Percentiles rank a stretch among this genome's conserved stretches.
Evolutionary conservation across 1,139 yeast species (phyloP).

Genomic region (Suhomyces bribrorum): DNA sequence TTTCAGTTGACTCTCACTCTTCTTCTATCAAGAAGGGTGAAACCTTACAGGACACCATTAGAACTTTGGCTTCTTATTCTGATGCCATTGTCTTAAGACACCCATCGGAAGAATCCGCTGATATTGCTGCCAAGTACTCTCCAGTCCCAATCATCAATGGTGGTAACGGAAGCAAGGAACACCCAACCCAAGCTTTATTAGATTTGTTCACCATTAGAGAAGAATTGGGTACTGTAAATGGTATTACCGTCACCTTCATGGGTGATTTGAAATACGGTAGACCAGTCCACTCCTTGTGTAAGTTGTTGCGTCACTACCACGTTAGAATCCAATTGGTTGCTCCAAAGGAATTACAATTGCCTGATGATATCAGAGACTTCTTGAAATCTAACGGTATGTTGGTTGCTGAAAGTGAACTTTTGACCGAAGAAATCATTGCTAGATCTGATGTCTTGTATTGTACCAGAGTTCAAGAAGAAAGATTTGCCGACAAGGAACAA

Average conservation of each 20-base stretch:
- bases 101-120: conserved; percentile 89
- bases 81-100: conserved; percentile 98
- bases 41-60: conserved; percentile 93
- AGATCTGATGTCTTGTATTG: conserved; percentile 94
- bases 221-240: conserved; percentile 97
- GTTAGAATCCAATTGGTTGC: conserved; percentile 91
- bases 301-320: conserved; percentile 86
- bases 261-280: conserved; percentile 98
- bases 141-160: conserved; percentile 98
- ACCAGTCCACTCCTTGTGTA: conserved; percentile 96
- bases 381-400: conserved; percentile 68
- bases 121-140: conserved; percentile 92
- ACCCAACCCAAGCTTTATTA: conserved; percentile 97
- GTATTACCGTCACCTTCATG: conserved; percentile 97
- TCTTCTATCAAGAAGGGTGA: conserved; percentile 98
- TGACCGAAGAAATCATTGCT: conserved; percentile 82
- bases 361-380: conserved; percentile 67
- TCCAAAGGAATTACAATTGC: conserved; percentile 85
- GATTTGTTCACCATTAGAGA: conserved; percentile 98
- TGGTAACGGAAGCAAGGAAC: conserved; percentile 97
- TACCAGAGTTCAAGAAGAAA: conserved; percentile 97
- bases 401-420: conserved; percentile 67
- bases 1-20: conserved; percentile 77
- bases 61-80: conserved; percentile 92
- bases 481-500: conserved; percentile 74